A percentile compares a stretch with the other conserved stretches of the same genome.
Conservation (phyloP, 352 stramenopile species). For the Plasmopara muralis region DNA sequence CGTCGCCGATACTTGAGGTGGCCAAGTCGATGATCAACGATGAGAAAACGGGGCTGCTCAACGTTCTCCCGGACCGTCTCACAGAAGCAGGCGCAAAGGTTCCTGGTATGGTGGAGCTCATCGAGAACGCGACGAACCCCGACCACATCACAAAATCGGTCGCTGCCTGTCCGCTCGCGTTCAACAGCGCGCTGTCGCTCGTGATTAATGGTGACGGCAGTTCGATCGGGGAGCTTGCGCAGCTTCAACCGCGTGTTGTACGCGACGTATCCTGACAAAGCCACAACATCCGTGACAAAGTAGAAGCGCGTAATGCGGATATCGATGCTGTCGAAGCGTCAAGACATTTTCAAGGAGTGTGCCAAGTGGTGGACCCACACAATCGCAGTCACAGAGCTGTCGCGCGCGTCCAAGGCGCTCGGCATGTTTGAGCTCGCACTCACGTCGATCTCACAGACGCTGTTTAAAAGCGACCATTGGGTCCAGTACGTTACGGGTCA, state of each 20-base stretch:
- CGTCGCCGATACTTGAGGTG: background rate
- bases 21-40: background rate
- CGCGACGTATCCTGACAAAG: background rate
- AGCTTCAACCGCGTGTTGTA: background rate
- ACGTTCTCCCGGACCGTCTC: background rate
- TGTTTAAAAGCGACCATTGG: background rate
- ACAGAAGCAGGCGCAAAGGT: background rate
- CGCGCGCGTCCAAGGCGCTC: background rate
- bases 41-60: background rate
- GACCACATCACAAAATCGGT: background rate
- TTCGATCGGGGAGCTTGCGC: background rate
- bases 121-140: background rate
- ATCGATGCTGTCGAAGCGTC: background rate
- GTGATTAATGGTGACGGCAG: background rate
- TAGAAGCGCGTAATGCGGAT: background rate
- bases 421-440: background rate
- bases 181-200: background rate
- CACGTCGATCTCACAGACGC: background rate
- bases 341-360: background rate
- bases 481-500: background rate
- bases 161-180: background rate
- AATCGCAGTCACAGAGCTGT: background rate
- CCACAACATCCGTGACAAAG: background rate
- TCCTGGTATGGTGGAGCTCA: background rate
- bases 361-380: background rate